Evolutionary conservation across 1,284 basidiomycete genomes (phyloP), one percentile per base, ranked within the genome.

Genomic region (Cutaneotrichosporon mucoides): DNA sequence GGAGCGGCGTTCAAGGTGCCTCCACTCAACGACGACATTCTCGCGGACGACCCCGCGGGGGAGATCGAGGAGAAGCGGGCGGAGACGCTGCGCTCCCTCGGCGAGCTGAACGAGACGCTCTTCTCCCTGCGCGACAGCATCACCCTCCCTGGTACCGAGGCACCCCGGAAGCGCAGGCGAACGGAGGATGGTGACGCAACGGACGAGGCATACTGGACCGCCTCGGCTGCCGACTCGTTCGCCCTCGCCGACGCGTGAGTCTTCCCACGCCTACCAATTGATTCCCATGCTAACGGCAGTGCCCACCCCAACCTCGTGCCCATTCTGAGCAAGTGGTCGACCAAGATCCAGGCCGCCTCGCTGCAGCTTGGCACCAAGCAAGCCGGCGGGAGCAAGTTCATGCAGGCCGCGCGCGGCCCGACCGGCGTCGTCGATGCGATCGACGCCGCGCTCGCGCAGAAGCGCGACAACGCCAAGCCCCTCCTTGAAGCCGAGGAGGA

Each of bases 331-430:
- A 96, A 96, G 79, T 97, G 93, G 93, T 92, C 89, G 6, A 83
- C 87, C 40, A 97, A 96, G 79, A 89, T 96, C 49, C 89, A 93
- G 70, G 89, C 92, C 0, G 92, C 94, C 5, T 85, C 90, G 0
- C 86, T 76, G 5, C 69, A 73, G 36, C 63, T 76, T 7, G 66
- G 68, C 11, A 61, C 67, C 1, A 68, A 72, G 55, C 64, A 73
- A 34, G 69, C 73, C 11, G 73, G 72, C 35, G 63, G 63, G 16
- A 77, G 73, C 54, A 80, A 80, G 63, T 80, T 96, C 49, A 79
- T 89, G 12, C 85, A 86, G 45, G 84, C 85, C 8, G 86, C 84
- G 36, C 51, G 55, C 11, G 57, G 57, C 12, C 37, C 56, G 62
- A 47, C 80, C 80, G 83, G 82, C 0, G 68, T 73, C 7, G 62